Evolutionary conservation across 1,284 basidiomycete genomes (phyloP), one percentile per base, ranked within the genome.

Genomic region (Porphyrellus sp.): DNA sequence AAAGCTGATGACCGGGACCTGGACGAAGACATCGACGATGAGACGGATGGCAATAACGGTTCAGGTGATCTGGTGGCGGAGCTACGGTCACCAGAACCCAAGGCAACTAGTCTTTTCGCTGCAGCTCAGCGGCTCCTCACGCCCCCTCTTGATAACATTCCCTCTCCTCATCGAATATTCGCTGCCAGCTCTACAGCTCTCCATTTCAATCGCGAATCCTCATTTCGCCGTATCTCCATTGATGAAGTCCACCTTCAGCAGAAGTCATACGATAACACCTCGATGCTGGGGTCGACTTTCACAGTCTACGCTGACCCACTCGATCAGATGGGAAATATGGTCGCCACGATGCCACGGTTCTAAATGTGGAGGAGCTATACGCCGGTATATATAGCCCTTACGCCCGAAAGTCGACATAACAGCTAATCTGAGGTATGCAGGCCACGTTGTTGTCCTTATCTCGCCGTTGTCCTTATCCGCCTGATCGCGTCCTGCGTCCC

Each of bases 401-500:
- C 45, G 49, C 41, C 49, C 49, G 34, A 8, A 3, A 35, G 40
- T 30, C 33, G 49, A 11, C 6, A n/a, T n/a, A n/a, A n/a, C n/a
- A n/a, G n/a, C n/a, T n/a, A n/a, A n/a, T n/a, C n/a, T n/a, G n/a
- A n/a, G n/a, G n/a, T n/a, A n/a, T 49, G 37, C 11, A 5, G 3
- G 46, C 12, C 46, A 28, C 8, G 20, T 4, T 3, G 0, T 23
- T 4, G 18, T 44, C 28, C 25, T 33, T 15, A 21, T 49, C 15
- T 5, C 6, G 8, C 40, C 49, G n/a, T n/a, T n/a, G n/a, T n/a
- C n/a, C n/a, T n/a, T n/a, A n/a, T n/a, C n/a, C n/a, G n/a, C 3
- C 25, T 52, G 5, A 42, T 49, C 5, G 25, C 24, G n/a, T 8
- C 27, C 40, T 3, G 9, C 39, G 7, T 4, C 12, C 2, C 30